Percentiles rank a stretch among this genome's conserved stretches.
Conservation (phyloP, 129 eudicot genomes). For the Artemisia tridentata region DNA sequence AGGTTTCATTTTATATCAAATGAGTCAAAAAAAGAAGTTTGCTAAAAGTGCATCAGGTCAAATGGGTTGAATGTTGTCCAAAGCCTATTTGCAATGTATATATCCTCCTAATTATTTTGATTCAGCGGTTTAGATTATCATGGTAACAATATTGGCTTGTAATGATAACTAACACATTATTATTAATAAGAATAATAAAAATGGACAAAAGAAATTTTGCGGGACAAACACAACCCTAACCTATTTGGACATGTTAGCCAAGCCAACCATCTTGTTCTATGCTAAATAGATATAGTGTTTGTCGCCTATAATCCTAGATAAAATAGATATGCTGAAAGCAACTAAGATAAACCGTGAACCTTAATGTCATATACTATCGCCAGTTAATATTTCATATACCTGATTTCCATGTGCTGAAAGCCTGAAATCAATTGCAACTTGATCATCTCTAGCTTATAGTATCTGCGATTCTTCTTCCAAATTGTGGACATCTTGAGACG, state of each 20-base stretch:
- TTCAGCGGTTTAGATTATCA: not conserved
- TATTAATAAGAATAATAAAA: not conserved
- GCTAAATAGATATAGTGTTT: no score
- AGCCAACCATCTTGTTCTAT: no score
- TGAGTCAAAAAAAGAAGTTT: not conserved
- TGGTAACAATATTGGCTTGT: not conserved
- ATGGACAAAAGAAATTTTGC: no score
- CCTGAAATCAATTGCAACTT: slow-evolving; percentile 54
- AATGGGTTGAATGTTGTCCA: not conserved
- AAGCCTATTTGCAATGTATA: not conserved
- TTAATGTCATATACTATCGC: no score
- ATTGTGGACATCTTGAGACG: slow-evolving; percentile 22
- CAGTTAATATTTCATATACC: slow-evolving; percentile 29
- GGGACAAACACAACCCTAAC: no score
- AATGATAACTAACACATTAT: no score
- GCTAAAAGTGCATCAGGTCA: not conserved
- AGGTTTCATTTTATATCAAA: not conserved
- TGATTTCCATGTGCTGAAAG: slow-evolving; percentile 68
- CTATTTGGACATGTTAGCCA: no score
- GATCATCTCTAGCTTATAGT: no score
- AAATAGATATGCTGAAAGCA: no score
- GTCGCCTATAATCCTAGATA: no score
- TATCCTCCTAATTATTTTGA: not conserved
- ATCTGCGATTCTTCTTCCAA: not conserved
- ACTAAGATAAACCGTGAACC: no score